These are phyloP conservation scores for Nephelium lappaceum DNA, from an alignment of 345 rosid species.

Conservation along the genomic window DNA sequence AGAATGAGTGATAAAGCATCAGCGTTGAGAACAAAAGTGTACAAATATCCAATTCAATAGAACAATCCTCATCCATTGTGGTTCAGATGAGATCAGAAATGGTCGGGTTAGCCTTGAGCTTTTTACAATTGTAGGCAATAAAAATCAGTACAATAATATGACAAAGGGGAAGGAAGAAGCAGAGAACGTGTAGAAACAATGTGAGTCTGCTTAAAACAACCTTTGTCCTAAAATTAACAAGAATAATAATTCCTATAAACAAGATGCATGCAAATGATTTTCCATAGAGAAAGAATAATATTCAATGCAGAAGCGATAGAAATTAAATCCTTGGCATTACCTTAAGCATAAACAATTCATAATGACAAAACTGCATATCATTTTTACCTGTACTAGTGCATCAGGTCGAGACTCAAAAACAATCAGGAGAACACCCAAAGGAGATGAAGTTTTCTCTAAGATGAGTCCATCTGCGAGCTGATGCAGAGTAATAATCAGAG, in stretches of 20 bases:
- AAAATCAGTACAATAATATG: not conserved
- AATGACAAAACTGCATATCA: not conserved
- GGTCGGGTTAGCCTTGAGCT: not conserved
- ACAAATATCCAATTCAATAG: not conserved
- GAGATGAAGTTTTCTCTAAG: constrained; percentile 93
- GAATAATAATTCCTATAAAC: not conserved
- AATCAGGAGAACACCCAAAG: constrained; percentile 94
- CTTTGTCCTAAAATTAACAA: not conserved
- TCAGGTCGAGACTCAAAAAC: constrained; percentile 98
- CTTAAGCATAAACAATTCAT: constrained; percentile 4
- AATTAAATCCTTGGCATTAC: not conserved
- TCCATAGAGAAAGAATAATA: not conserved
- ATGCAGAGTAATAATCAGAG: constrained; percentile 20
- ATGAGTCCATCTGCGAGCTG: constrained; percentile 96
- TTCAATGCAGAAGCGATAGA: not conserved
- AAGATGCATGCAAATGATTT: not conserved
- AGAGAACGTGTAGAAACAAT: not conserved
- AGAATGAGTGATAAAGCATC: constrained; percentile 8
- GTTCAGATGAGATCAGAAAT: not conserved
- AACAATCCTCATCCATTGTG: not conserved
- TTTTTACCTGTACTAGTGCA: constrained; percentile 88
- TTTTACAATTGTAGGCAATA: not conserved
- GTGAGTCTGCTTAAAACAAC: not conserved
- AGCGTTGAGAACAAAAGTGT: not conserved
- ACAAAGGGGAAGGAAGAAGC: not conserved